phyloP scores from a whole-genome alignment of 2,329 filamentous ascomycete species.

The Teratosphaeria epicoccoides region DNA sequence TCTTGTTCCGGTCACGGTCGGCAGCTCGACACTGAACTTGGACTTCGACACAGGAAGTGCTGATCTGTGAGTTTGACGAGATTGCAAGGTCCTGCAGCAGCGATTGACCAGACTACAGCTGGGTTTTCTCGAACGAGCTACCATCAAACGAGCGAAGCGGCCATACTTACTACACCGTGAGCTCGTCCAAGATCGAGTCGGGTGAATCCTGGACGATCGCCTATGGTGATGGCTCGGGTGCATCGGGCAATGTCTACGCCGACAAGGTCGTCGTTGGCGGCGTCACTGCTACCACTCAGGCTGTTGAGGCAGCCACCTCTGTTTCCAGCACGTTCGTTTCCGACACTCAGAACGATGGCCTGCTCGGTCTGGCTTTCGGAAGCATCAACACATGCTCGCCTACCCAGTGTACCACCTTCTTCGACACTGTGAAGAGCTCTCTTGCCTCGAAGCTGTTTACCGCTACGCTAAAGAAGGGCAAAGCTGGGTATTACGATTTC shows the following conservation, averaged over 20 bases:
- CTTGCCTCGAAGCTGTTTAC: slow-evolving; percentile 48
- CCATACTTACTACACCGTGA: slow-evolving; percentile 47
- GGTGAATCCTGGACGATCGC: slow-evolving; percentile 49
- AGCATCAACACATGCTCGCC: slow-evolving; percentile 48
- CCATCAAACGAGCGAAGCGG: slow-evolving; percentile 39
- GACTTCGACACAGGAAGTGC: slow-evolving; percentile 63
- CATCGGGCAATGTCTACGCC: slow-evolving; percentile 53
- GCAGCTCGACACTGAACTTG: slow-evolving; percentile 51
- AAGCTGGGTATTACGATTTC: slow-evolving; percentile 19
- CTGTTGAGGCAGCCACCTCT: slow-evolving; percentile 53
- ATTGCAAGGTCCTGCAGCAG: neutral
- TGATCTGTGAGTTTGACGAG: slow-evolving; percentile 46
- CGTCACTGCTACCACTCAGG: slow-evolving; percentile 49
- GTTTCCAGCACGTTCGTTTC: slow-evolving; percentile 45
- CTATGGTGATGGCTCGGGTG: slow-evolving; percentile 54
- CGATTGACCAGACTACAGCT: slow-evolving; percentile 33
- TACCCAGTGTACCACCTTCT: slow-evolving; percentile 45
- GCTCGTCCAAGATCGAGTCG: slow-evolving; percentile 28
- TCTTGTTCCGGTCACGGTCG: slow-evolving; percentile 49
- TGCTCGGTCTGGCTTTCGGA: slow-evolving; percentile 51
- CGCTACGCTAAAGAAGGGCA: slow-evolving; percentile 44
- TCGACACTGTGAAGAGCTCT: slow-evolving; percentile 45
- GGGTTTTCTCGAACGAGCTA: slow-evolving; percentile 55
- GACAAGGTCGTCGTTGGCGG: slow-evolving; percentile 54
- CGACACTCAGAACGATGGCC: slow-evolving; percentile 46